These are phyloP conservation scores for Periglandula ipomoeae DNA, from an alignment of 2,329 filamentous ascomycete genomes.

Conservation along the genomic window DNA sequence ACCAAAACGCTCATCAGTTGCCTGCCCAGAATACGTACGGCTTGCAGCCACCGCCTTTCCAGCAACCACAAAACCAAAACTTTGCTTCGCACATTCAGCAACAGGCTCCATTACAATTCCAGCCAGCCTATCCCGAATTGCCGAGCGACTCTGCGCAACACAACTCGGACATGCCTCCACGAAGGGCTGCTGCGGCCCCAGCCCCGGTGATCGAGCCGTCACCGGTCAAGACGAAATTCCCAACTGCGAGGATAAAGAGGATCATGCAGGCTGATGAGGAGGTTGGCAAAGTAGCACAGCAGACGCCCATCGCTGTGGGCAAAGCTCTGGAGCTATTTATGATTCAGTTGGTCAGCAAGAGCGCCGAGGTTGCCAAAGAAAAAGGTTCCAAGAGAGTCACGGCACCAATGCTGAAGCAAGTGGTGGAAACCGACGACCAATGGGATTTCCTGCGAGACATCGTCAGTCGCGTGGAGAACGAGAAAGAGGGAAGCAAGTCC, in stretches of 20 bases:
- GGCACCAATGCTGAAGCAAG: constrained; percentile 83
- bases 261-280: constrained; percentile 99
- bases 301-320: constrained; percentile 89
- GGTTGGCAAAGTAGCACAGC: constrained; percentile 95
- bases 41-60: constrained; percentile 10
- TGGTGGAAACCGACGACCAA: constrained; percentile 79
- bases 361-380: constrained; percentile 71
- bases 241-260: constrained; percentile 92
- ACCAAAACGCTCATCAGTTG: constrained; percentile 9
- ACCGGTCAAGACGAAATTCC: constrained; percentile 89
- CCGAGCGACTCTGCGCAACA: constrained; percentile 5
- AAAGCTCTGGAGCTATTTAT: constrained; percentile 97
- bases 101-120: constrained; percentile 3
- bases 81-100: constrained; percentile 1
- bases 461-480: constrained; percentile 67
- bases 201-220: constrained; percentile 46
- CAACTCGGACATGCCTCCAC: constrained; percentile 24
- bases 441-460: constrained; percentile 93
- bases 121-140: constrained; percentile 2
- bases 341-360: constrained; percentile 85
- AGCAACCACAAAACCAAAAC: constrained; percentile 1
- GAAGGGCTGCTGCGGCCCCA: constrained; percentile 21
- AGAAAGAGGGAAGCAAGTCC: constrained; percentile 35
- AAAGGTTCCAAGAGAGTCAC: constrained; percentile 85
- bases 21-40: constrained; percentile 11